These are phyloP conservation scores for Juncus effusus DNA, from an alignment of 176 grass and related monocot genomes.

Conservation along the genomic window DNA sequence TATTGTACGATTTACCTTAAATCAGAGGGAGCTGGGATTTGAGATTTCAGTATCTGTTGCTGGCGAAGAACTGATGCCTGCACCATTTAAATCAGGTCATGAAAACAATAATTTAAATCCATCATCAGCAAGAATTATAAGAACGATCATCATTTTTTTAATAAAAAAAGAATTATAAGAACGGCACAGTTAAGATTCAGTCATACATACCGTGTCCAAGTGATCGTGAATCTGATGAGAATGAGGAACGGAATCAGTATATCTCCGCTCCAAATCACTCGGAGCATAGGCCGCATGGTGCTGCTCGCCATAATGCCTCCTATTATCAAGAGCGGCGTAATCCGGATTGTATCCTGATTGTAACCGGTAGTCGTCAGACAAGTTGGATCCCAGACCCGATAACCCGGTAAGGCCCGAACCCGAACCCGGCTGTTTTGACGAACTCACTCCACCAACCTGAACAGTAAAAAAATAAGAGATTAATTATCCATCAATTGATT, in stretches of 20 bases:
- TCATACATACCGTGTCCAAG: conserved; percentile 43
- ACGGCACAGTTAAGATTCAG: not conserved
- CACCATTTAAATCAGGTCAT: conserved; percentile 8
- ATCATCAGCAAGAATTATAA: not conserved
- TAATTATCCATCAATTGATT: conserved; percentile 13
- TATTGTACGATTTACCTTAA: conserved; percentile 48
- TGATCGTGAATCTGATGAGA: conserved; percentile 56
- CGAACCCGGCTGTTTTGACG: conserved; percentile 60
- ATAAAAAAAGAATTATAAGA: not conserved
- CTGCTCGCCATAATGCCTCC: conserved; percentile 75
- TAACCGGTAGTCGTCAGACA: conserved; percentile 79
- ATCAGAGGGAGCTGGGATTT: conserved; percentile 67
- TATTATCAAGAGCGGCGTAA: conserved; percentile 57
- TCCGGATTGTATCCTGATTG: conserved; percentile 60
- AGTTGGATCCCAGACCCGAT: conserved; percentile 49
- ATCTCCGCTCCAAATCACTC: conserved; percentile 96
- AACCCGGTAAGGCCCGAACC: conserved; percentile 41
- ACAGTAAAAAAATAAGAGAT: conserved; percentile 17
- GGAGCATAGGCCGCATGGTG: conserved; percentile 59
- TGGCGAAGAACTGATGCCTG: conserved; percentile 76
- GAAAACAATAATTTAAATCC: conserved; percentile 5
- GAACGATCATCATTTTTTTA: not conserved
- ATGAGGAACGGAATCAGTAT: conserved; percentile 56
- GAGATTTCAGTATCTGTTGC: conserved; percentile 75
- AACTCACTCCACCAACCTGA: conserved; percentile 73